Percentiles rank a stretch among this genome's conserved stretches.
Evolutionary conservation across 208 protist genomes (phyloP).

Genomic region (Acanthamoeba triangularis): DNA sequence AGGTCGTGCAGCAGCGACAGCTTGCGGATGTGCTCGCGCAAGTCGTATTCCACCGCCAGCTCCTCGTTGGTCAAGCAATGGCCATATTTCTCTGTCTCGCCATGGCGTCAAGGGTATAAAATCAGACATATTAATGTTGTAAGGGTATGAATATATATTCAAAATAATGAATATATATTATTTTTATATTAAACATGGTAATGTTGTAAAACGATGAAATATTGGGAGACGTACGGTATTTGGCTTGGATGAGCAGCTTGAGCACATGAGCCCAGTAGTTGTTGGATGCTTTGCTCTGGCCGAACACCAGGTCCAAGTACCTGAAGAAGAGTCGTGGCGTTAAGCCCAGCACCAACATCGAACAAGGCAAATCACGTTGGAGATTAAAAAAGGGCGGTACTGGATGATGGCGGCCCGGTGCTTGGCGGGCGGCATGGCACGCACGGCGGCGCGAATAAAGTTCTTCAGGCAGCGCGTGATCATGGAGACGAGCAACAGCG

Average conservation of each 20-base stretch:
- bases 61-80: background rate
- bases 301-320: slow-evolving; percentile 19
- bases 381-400: background rate
- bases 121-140: too few relatives aligned
- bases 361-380: too few relatives aligned
- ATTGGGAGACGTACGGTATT: background rate
- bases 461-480: slow-evolving; percentile 46
- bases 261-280: slow-evolving; percentile 10
- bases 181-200: background rate
- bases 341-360: too few relatives aligned
- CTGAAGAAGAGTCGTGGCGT: background rate
- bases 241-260: slow-evolving; percentile 48
- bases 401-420: slow-evolving; percentile 26
- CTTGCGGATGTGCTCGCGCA: slow-evolving; percentile 39
- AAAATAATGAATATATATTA: background rate
- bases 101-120: too few relatives aligned
- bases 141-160: too few relatives aligned
- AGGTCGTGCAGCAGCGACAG: slow-evolving; percentile 35
- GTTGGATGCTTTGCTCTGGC: background rate
- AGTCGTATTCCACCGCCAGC: background rate
- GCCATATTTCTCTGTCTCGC: background rate
- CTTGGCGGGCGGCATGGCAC: background rate
- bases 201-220: too few relatives aligned
- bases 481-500: background rate
- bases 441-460: slow-evolving; percentile 19